Base-by-base conservation (phyloP, 2,329 filamentous ascomycete genomes). In the Paecilomyces dactylethromorphus region DNA sequence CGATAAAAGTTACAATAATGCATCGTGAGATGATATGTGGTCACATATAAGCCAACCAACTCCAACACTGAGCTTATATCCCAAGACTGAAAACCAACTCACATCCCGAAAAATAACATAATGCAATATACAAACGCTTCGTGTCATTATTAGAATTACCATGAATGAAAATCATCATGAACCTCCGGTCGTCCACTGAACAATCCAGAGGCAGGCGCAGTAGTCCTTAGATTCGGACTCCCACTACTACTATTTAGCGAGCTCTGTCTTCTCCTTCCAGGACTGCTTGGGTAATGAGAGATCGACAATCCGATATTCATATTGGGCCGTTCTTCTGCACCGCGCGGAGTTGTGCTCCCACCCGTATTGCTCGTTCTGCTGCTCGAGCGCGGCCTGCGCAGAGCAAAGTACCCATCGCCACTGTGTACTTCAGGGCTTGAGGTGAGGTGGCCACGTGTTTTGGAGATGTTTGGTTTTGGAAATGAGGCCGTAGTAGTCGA, bases 271-370 rank as follows among this genome's bases (percentile, higher is more conserved):
- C 50, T 24, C 22, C 21, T 18, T 15, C 22, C 50, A 52, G 26
- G 8, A 52, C 8, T 24, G 26, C 13, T 24, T 22, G 64, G 60
- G 61, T 70, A 67, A 60, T 69, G 67, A 18, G 63, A 62, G 59
- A 69, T 65, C n/a, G 64, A 56, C 2, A 65, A 53, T 13, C 62
- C 60, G n/a, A 63, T 52, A 8, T 59, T 54, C n/a, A 62, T 53
- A 12, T 58, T 53, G 55, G 59, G 57, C 4, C 62, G 63, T n/a
- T 67, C 68, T 24, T 68, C 68, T 3, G 57, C 50, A 12, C 64
- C 55, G 1, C 62, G 62, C 1, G 68, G 65, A 0, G 68, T 67
- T 8, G 60, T 62, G 54, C 56, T 55, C 4, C 63, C 62, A 60
- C 68, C 69, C 32, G 31, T 35, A 21, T 53, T 29, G 11, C 22